Conservation (phyloP, 306 rosid species). For the Acacia confusa region DNA sequence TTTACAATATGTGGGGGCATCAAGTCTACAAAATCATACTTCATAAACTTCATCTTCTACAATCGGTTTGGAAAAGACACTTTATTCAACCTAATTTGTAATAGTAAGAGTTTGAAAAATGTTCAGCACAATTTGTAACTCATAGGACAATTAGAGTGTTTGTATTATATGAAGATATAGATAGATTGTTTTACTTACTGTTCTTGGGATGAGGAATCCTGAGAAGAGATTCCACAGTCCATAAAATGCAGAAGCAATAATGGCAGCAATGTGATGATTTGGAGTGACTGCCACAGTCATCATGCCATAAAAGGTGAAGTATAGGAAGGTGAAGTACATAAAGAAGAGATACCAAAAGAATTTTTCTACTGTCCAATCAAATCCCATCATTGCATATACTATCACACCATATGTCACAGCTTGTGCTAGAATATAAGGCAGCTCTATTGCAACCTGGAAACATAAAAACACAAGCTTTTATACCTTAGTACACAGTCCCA, state of each 20-base stretch:
- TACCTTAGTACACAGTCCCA: neutral
- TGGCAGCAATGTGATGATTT: conserved; percentile 57
- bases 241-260: conserved; percentile 54
- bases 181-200: conserved; percentile 40
- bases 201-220: conserved; percentile 60
- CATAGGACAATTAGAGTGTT: neutral
- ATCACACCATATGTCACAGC: conserved; percentile 46
- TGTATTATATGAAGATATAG: neutral
- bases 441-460: conserved; percentile 63
- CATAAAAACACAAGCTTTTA: neutral
- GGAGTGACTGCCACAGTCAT: conserved; percentile 71
- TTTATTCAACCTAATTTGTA: neutral
- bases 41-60: no score
- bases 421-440: conserved; percentile 64
- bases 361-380: conserved; percentile 50
- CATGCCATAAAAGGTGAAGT: conserved; percentile 78
- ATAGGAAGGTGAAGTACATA: conserved; percentile 60
- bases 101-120: neutral
- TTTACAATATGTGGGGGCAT: no score
- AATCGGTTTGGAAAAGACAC: neutral
- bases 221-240: conserved; percentile 70
- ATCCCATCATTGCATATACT: conserved; percentile 70
- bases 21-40: neutral
- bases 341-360: conserved; percentile 69
- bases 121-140: neutral